Base-by-base conservation (phyloP, 768 basidiomycete species). In the Lentinula detonsa region DNA sequence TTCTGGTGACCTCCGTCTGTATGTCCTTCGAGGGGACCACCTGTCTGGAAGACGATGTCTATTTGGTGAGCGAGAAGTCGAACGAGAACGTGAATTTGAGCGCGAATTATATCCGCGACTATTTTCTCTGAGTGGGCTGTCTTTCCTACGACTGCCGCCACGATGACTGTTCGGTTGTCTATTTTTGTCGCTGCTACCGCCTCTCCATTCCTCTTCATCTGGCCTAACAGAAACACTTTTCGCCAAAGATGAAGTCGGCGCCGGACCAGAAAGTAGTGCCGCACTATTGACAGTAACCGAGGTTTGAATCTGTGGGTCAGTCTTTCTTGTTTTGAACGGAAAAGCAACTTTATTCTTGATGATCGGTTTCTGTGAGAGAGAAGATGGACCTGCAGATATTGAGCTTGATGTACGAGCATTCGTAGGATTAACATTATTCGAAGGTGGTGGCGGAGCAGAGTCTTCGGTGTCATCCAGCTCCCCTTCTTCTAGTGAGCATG, bases 401-500 rank as follows among this genome's bases (percentile, higher is more conserved):
- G 33, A 23, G 4, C 1, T 48, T 13, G 46, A 48, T n/a, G 5
- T 6, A 43, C 42, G 42, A 16, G 42, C 15, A 51, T 51, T 51
- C 23, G 71, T 70, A 55, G 64, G 43, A 21, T 57, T 43, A 69
- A 69, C 16, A 46, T 46, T 33, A 40, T 68, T 61, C 42, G 69
- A 61, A 48, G 64, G 57, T 49, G 52, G 59, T 46, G 66, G 61
- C 56, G 69, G 61, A 37, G 66, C 50, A 49, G 66, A 62, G 37
- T 40, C 39, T 56, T 56, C 55, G 11, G 37, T 43, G 70, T 91
- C 90, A 73, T 90, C 89, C 53, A 93, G 75, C 66, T 93, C 91
- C 62, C 91, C 91, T 69, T 93, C 91, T 72, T 93, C 91, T 54
- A 90, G 90, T 1, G 89, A 85, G 9, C 87, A 87, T 2, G 86